Evolutionary conservation across 2,329 filamentous ascomycete species (phyloP).

Genomic region (Chlorencoelia australis): DNA sequence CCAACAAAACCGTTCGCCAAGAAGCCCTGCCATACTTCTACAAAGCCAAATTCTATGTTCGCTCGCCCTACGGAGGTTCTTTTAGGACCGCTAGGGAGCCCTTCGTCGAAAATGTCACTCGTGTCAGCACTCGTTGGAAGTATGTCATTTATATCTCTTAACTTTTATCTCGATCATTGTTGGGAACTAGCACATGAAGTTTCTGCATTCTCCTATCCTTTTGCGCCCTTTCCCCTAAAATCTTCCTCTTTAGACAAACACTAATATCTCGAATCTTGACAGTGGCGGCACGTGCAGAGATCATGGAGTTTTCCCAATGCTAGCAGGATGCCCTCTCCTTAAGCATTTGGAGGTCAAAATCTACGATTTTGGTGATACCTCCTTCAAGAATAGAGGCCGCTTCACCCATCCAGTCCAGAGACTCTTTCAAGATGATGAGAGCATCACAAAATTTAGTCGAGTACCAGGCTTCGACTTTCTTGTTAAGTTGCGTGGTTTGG

Average conservation of each 20-base stretch:
- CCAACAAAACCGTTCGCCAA: slow-evolving; percentile 7
- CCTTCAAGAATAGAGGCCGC: not conserved
- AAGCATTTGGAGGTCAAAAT: slow-evolving; percentile 7
- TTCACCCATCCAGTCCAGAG: not conserved
- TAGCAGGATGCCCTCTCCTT: slow-evolving; percentile 5
- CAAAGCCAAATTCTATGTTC: no score
- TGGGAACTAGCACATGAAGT: no score
- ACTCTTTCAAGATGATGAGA: slow-evolving; percentile 3
- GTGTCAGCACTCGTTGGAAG: no score
- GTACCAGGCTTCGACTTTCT: slow-evolving; percentile 12
- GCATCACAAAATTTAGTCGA: slow-evolving; percentile 11
- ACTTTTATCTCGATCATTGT: no score
- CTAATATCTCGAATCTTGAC: slow-evolving; percentile 4
- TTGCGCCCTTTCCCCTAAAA: no score
- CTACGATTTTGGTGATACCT: slow-evolving; percentile 1
- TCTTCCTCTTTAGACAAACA: slow-evolving; percentile 16
- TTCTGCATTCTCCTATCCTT: no score
- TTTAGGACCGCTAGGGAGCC: no score
- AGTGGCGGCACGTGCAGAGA: slow-evolving; percentile 3
- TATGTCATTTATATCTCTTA: no score
- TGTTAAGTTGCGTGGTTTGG: slow-evolving; percentile 8
- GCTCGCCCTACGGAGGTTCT: no score
- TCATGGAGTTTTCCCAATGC: not conserved
- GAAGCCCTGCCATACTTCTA: slow-evolving; percentile 13
- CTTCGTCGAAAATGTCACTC: no score